Conservation (phyloP, 495 filamentous ascomycete species). For the Aspergillus cavernicola region DNA sequence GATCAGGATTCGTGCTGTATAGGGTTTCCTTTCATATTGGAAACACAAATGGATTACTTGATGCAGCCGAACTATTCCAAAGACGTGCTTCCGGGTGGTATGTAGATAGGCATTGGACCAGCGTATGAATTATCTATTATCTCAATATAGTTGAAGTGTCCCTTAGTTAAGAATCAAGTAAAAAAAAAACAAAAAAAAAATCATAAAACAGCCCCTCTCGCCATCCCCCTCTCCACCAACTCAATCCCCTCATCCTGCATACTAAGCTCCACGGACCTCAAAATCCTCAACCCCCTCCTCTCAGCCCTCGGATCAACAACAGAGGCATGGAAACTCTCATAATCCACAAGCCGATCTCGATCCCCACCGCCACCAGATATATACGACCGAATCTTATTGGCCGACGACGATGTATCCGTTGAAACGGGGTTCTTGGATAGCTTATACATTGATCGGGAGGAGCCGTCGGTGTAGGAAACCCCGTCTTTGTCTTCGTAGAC, state of each 20-base stretch:
- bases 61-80: too few species aligned
- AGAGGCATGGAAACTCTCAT: not conserved
- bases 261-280: not conserved
- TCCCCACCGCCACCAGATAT: not conserved
- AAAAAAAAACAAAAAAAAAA: too few species aligned
- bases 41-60: too few species aligned
- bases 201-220: too few species aligned
- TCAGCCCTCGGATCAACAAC: not conserved
- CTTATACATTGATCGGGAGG: not conserved
- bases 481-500: constrained; percentile 34
- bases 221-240: not conserved
- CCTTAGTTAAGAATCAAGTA: too few species aligned
- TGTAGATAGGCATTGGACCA: too few species aligned
- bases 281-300: not conserved
- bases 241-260: not conserved
- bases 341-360: not conserved
- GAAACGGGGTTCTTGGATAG: not conserved
- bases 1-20: too few species aligned
- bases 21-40: too few species aligned
- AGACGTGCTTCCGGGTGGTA: too few species aligned
- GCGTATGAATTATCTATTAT: too few species aligned
- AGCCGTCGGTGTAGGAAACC: constrained; percentile 23
- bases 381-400: not conserved
- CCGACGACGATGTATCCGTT: not conserved
- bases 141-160: too few species aligned